A percentile compares a stretch with the other conserved stretches of the same genome.
Conservation (phyloP, 2,329 filamentous ascomycete genomes). For the Aspergillus latus region DNA sequence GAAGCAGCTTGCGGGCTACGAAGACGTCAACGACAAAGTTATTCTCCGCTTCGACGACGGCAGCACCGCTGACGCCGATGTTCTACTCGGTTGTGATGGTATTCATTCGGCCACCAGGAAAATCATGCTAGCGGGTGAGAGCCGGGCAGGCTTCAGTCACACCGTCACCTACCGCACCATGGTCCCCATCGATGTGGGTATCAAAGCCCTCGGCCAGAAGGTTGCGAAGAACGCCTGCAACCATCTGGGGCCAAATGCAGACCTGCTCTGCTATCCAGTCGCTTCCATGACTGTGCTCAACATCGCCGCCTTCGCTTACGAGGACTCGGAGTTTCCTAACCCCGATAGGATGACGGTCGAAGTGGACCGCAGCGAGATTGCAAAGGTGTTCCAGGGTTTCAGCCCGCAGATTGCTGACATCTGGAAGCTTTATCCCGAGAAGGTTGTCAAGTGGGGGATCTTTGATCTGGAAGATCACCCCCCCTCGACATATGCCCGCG, state of each 20-base stretch:
- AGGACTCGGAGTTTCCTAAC: conserved; percentile 15
- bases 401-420: conserved; percentile 46
- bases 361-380: conserved; percentile 7
- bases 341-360: conserved; percentile 5
- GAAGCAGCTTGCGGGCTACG: conserved; percentile 35
- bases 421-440: conserved; percentile 43
- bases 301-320: conserved; percentile 23
- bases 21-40: conserved; percentile 26
- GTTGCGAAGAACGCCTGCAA: conserved; percentile 52
- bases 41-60: conserved; percentile 48
- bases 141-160: conserved; percentile 46
- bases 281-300: conserved; percentile 18
- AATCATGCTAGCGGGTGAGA: conserved; percentile 43
- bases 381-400: neutral
- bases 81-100: conserved; percentile 60
- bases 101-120: conserved; percentile 58
- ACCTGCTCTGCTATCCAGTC: conserved; percentile 56
- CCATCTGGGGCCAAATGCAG: conserved; percentile 57
- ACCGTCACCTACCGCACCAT: conserved; percentile 63
- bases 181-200: conserved; percentile 58
- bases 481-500: neutral
- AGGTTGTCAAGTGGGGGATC: conserved; percentile 13
- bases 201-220: conserved; percentile 50
- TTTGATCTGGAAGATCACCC: conserved; percentile 14
- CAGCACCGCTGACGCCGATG: conserved; percentile 42